A percentile compares a stretch with the other conserved stretches of the same genome.
Evolutionary conservation across 768 basidiomycete genomes (phyloP).

Genomic region (Lactarius deliciosus): DNA sequence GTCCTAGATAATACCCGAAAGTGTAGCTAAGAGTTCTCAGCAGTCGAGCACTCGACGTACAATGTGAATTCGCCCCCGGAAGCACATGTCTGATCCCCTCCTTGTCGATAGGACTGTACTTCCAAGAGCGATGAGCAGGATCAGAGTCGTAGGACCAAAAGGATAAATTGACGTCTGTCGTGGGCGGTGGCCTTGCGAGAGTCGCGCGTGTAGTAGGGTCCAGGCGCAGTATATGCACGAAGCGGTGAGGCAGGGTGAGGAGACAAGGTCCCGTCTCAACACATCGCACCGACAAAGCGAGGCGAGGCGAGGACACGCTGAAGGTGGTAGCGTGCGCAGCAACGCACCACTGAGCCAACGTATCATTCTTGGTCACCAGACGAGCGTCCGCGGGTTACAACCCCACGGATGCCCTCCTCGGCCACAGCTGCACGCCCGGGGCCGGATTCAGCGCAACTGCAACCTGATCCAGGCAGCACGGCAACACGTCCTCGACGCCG

Average conservation of each 20-base stretch:
- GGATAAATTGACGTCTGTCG: constrained; percentile 61
- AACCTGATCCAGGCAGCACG: too few species aligned
- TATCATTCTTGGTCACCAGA: constrained; percentile 70
- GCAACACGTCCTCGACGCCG: constrained; percentile 54
- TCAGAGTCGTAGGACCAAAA: constrained; percentile 51
- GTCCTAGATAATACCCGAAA: constrained; percentile 36
- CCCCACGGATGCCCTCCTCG: constrained; percentile 56
- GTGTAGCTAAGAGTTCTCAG: constrained; percentile 5
- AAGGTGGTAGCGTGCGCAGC: constrained; percentile 78
- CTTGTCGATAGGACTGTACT: constrained; percentile 23
- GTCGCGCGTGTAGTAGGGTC: constrained; percentile 47
- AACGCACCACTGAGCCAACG: constrained; percentile 78
- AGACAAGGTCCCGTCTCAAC: not conserved
- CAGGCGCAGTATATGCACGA: constrained; percentile 79
- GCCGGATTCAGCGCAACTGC: constrained; percentile 53
- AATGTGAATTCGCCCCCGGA: constrained; percentile 30
- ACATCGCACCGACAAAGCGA: not conserved
- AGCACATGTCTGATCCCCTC: constrained; percentile 29
- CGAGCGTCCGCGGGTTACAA: constrained; percentile 66
- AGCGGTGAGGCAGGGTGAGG: constrained; percentile 46
- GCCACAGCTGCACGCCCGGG: constrained; percentile 46
- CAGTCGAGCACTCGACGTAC: constrained; percentile 30
- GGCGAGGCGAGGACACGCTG: constrained; percentile 49
- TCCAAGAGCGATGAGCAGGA: constrained; percentile 38
- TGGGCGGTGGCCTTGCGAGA: constrained; percentile 69